A percentile compares a stretch with the other conserved stretches of the same genome.
Conservation (phyloP, 225 moss, liverwort and hornwort genomes). For the Sphagnum tenellum region DNA sequence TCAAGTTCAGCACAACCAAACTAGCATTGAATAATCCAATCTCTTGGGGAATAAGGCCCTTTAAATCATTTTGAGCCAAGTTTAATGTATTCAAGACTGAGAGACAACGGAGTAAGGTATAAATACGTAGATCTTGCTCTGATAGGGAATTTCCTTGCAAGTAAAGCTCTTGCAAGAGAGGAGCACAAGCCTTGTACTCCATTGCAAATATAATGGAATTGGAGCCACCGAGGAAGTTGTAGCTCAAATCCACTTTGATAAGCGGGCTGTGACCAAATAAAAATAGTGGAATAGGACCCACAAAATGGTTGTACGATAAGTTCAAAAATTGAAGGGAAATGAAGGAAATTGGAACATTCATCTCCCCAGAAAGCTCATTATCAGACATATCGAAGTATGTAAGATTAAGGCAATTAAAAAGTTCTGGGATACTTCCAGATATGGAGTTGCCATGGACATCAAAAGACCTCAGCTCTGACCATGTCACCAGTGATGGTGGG, state of each 20-base stretch:
- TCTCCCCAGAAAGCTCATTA: neutral
- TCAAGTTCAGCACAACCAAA: neutral
- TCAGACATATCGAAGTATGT: neutral
- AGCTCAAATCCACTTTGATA: slow-evolving; percentile 1
- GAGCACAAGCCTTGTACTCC: too few relatives aligned
- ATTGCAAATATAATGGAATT: neutral
- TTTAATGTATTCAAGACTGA: neutral
- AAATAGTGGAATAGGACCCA: neutral
- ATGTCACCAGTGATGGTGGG: too few relatives aligned
- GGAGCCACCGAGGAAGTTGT: neutral
- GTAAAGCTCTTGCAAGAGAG: neutral
- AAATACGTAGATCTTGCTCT: too few relatives aligned
- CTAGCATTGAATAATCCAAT: neutral
- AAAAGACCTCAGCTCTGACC: too few relatives aligned
- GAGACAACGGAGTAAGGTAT: neutral
- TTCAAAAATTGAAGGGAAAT: neutral
- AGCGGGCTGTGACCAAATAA: neutral
- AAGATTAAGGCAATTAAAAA: neutral
- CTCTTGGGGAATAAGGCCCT: neutral
- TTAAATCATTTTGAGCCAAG: neutral
- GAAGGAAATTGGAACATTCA: neutral
- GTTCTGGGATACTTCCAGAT: neutral
- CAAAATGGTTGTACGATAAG: neutral
- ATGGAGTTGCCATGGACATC: too few relatives aligned
- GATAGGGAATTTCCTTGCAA: neutral